A percentile compares a stretch with the other conserved stretches of the same genome.
These are phyloP conservation scores for Backusella parvicylindrica DNA, from an alignment of 192 early-diverging fungal genomes.

Conservation along the genomic window DNA sequence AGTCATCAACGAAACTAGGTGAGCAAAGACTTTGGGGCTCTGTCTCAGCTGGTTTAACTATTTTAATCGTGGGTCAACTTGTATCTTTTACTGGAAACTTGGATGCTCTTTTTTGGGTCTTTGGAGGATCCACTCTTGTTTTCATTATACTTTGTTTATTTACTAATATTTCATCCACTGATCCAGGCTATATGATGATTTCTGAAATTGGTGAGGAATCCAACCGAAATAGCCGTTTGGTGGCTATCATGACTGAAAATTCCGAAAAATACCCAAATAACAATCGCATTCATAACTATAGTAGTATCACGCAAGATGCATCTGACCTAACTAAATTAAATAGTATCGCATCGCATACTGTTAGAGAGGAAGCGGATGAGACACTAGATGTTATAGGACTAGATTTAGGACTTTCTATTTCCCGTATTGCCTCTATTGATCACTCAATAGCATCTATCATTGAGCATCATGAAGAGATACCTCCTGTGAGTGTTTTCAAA, in stretches of 20 bases:
- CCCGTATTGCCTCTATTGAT: conserved; percentile 13
- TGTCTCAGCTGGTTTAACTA: conserved; percentile 23
- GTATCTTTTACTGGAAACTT: conserved; percentile 12
- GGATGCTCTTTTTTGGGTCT: conserved; percentile 29
- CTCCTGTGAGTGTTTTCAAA: neutral
- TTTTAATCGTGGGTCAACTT: conserved; percentile 18
- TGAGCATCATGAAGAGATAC: neutral
- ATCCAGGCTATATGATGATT: neutral
- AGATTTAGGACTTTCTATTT: conserved; percentile 17
- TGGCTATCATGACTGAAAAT: neutral
- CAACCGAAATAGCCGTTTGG: neutral
- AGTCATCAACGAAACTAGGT: conserved; percentile 5
- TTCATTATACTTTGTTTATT: conserved; percentile 17
- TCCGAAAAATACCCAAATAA: conserved; percentile 1
- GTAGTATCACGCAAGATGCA: neutral
- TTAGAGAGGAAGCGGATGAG: conserved; percentile 22
- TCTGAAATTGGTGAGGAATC: neutral
- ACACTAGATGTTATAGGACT: conserved; percentile 16
- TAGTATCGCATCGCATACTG: conserved; percentile 9
- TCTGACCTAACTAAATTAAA: conserved; percentile 8
- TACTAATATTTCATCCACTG: neutral
- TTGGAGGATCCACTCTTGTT: conserved; percentile 8
- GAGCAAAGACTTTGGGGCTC: conserved; percentile 35
- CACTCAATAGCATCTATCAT: conserved; percentile 1
- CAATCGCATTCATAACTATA: neutral